Percentiles rank a stretch among this genome's conserved stretches.
These are phyloP conservation scores for Helicocarpus griseus DNA, from an alignment of 2,329 filamentous ascomycete genomes.

Conservation along the genomic window DNA sequence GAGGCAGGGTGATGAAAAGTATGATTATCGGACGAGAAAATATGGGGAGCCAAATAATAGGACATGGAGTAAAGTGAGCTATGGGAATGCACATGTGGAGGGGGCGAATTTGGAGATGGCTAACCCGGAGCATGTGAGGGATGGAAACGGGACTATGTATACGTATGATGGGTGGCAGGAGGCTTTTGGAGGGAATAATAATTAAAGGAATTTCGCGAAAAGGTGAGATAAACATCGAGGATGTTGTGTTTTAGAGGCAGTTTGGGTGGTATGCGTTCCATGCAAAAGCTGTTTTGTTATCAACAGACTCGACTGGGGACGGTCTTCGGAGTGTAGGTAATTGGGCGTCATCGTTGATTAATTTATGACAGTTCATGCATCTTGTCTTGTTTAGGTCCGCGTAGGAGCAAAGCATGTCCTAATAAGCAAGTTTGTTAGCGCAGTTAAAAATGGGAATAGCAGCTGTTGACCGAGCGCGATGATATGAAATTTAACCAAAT, in stretches of 20 bases:
- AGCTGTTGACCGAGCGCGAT: too few relatives aligned
- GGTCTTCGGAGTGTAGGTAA: conserved; percentile 29
- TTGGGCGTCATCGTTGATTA: conserved; percentile 30
- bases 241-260: conserved; percentile 16
- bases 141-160: too few relatives aligned
- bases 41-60: too few relatives aligned
- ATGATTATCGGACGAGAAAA: too few relatives aligned
- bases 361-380: conserved; percentile 29
- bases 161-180: too few relatives aligned
- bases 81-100: too few relatives aligned
- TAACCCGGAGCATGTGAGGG: too few relatives aligned
- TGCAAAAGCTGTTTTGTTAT: conserved; percentile 12
- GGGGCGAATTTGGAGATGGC: too few relatives aligned
- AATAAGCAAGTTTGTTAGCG: not conserved
- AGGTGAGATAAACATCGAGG: not conserved
- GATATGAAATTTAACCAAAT: conserved; percentile 6
- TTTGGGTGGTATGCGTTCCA: conserved; percentile 29
- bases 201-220: too few relatives aligned
- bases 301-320: conserved; percentile 13
- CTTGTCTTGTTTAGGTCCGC: conserved; percentile 29
- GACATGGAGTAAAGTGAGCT: too few relatives aligned
- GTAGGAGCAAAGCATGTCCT: conserved; percentile 37
- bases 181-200: not conserved
- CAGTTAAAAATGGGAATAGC: not conserved
- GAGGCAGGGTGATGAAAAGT: too few relatives aligned